These are phyloP conservation scores for Solanum habrochaites DNA, from an alignment of 257 asterid species.

Conservation along the genomic window DNA sequence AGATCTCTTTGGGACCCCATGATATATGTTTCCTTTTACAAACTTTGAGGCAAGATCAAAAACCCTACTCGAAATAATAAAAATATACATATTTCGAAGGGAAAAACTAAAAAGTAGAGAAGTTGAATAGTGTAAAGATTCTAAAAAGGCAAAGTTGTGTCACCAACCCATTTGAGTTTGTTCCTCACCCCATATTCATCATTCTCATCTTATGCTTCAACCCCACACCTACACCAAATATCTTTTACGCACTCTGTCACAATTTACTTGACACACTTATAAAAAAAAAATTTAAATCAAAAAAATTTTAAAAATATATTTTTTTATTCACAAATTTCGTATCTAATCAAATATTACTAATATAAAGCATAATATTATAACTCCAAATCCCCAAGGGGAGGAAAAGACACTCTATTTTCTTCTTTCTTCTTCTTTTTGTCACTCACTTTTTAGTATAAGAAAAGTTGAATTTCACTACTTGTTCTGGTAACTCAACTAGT, in stretches of 20 bases:
- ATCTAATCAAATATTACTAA: not conserved
- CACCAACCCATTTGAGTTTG: conserved; percentile 37
- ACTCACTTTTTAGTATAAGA: not conserved
- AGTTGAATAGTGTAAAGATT: not conserved
- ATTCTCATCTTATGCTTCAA: conserved; percentile 22
- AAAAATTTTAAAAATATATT: too few relatives aligned
- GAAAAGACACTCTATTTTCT: not conserved
- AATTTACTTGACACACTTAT: too few relatives aligned
- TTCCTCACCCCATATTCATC: conserved; percentile 28
- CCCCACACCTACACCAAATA: conserved; percentile 12
- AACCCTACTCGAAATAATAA: conserved; percentile 3
- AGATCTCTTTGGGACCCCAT: conserved; percentile 1
- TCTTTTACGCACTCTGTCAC: not conserved
- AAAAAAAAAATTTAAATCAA: too few relatives aligned
- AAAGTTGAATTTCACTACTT: not conserved
- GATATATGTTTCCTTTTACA: conserved; percentile 8
- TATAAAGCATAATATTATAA: not conserved
- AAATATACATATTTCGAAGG: not conserved
- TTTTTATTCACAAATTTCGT: not conserved
- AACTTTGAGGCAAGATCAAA: conserved; percentile 43
- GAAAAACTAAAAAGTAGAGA: not conserved
- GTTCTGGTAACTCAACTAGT: not conserved
- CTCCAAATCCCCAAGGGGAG: not conserved
- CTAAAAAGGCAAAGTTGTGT: not conserved
- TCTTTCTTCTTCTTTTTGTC: not conserved